These are phyloP conservation scores for Aspergillus fumigatiaffinis DNA, from an alignment of 2,329 filamentous ascomycete species.

Conservation along the genomic window DNA sequence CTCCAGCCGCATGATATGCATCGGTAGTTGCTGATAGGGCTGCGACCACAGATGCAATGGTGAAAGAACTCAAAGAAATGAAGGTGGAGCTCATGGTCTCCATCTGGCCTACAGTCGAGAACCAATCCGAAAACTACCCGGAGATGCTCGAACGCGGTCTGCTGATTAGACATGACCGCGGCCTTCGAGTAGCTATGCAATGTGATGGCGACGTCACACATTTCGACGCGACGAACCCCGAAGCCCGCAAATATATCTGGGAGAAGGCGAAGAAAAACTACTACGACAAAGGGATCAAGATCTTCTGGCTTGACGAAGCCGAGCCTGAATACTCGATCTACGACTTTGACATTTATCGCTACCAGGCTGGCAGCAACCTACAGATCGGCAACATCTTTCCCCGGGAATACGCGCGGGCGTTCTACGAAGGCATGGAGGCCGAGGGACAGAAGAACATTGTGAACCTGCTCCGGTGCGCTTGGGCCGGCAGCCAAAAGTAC, in stretches of 20 bases:
- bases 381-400: conserved; percentile 60
- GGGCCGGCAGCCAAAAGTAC: conserved; percentile 59
- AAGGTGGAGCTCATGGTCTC: conserved; percentile 65
- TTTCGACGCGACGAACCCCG: conserved; percentile 62
- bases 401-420: conserved; percentile 54
- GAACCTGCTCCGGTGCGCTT: conserved; percentile 56
- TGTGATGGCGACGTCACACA: conserved; percentile 58
- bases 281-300: conserved; percentile 57
- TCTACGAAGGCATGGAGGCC: conserved; percentile 55
- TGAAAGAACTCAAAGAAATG: conserved; percentile 56
- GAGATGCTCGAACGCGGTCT: conserved; percentile 60
- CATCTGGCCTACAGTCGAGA: conserved; percentile 65
- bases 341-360: conserved; percentile 65
- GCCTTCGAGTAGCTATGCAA: conserved; percentile 56
- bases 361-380: conserved; percentile 53
- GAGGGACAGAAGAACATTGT: conserved; percentile 56
- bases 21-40: not conserved
- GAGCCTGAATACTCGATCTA: conserved; percentile 64
- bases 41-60: conserved; percentile 52
- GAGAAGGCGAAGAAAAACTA: conserved; percentile 57
- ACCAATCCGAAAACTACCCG: conserved; percentile 54
- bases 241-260: conserved; percentile 58
- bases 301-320: conserved; percentile 68
- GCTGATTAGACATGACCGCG: conserved; percentile 59
- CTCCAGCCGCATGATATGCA: not conserved